A percentile compares a stretch with the other conserved stretches of the same genome.
Conservation (phyloP, 768 basidiomycete genomes). For the Suillus ampliporus region DNA sequence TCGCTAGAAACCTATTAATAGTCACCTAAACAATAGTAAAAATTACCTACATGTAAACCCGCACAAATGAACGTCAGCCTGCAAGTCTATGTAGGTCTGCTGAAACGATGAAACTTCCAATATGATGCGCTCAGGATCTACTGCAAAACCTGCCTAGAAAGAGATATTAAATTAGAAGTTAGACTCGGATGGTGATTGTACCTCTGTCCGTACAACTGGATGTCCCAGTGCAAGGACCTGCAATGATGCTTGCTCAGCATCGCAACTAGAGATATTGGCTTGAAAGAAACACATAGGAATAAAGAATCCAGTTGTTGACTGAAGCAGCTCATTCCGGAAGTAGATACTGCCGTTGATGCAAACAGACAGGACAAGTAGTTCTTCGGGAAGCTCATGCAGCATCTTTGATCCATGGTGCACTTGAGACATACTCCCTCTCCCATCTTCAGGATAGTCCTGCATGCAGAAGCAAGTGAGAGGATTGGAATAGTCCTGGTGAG, state of each 20-base stretch:
- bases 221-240: constrained; percentile 6
- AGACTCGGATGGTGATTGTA: constrained; percentile 3
- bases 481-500: constrained; percentile 33
- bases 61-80: neutral
- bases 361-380: constrained; percentile 29
- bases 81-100: constrained; percentile 4
- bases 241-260: constrained; percentile 1
- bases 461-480: constrained; percentile 26
- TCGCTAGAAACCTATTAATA: neutral
- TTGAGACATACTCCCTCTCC: constrained; percentile 23
- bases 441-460: constrained; percentile 35
- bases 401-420: constrained; percentile 36
- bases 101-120: constrained; percentile 2
- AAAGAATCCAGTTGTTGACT: constrained; percentile 13
- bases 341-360: constrained; percentile 19
- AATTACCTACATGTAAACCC: constrained; percentile 10
- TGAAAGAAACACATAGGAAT: constrained; percentile 23
- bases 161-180: too few species aligned
- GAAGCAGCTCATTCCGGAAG: constrained; percentile 30
- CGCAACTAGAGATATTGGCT: neutral
- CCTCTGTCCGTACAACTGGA: constrained; percentile 3
- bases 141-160: constrained; percentile 2
- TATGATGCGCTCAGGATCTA: constrained; percentile 9
- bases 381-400: constrained; percentile 30
- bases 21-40: neutral